Percentiles rank a stretch among this genome's conserved stretches.
Evolutionary conservation across 2,329 filamentous ascomycete genomes (phyloP).

Genomic region (Aspergillus glaucus): DNA sequence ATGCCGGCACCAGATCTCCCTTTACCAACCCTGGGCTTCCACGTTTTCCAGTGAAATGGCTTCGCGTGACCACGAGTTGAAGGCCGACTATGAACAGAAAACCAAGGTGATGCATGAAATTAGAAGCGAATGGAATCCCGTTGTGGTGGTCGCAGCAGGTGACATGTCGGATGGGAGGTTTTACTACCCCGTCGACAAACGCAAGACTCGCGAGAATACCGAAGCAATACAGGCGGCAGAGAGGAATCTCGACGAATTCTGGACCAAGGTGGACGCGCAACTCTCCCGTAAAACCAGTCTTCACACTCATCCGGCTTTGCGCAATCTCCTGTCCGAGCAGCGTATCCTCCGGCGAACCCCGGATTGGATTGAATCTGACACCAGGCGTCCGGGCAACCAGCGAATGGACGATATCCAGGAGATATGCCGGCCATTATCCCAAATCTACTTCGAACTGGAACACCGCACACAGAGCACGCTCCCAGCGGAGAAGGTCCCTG

Average conservation of each 20-base stretch:
- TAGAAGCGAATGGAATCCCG: background rate
- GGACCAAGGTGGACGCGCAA: slow-evolving; percentile 31
- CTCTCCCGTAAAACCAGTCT: slow-evolving; percentile 10
- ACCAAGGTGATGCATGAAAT: background rate
- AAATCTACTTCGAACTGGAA: slow-evolving; percentile 2
- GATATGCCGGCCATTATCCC: slow-evolving; percentile 1
- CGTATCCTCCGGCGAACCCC: slow-evolving; percentile 44
- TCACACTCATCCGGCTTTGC: slow-evolving; percentile 20
- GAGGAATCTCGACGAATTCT: slow-evolving; percentile 43
- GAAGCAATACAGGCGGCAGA: slow-evolving; percentile 44
- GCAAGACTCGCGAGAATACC: slow-evolving; percentile 41
- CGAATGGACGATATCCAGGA: background rate
- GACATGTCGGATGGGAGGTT: slow-evolving; percentile 39
- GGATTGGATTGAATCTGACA: slow-evolving; percentile 40
- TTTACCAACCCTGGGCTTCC: slow-evolving; percentile 46
- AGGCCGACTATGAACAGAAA: background rate
- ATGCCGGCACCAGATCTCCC: slow-evolving; percentile 40
- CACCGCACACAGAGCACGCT: background rate
- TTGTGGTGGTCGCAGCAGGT: slow-evolving; percentile 15
- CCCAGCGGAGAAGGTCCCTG: background rate
- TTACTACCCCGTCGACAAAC: slow-evolving; percentile 45
- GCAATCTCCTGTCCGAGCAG: slow-evolving; percentile 25
- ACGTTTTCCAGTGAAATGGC: slow-evolving; percentile 19
- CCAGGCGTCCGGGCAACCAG: background rate
- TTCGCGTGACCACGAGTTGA: background rate